Percentiles rank a stretch among this genome's conserved stretches.
Evolutionary conservation across 352 stramenopile genomes (phyloP).

Genomic region (Globisporangium okanoganense): DNA sequence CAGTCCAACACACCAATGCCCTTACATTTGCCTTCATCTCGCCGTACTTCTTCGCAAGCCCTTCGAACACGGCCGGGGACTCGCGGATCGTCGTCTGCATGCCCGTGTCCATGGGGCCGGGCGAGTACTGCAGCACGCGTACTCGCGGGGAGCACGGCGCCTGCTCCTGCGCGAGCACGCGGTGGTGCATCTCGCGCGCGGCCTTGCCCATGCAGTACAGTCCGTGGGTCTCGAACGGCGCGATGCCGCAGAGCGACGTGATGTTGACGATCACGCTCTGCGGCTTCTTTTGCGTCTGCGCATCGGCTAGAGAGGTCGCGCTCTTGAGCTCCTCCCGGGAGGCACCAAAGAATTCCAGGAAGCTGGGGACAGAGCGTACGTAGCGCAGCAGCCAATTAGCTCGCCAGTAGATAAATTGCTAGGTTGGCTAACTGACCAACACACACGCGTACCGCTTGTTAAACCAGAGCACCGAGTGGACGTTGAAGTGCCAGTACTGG

Average conservation of each 20-base stretch:
- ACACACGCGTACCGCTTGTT: constrained; percentile 60
- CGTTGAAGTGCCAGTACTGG: constrained; percentile 77
- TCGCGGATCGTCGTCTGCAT: constrained; percentile 78
- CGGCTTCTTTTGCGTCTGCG: not conserved
- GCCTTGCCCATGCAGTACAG: constrained; percentile 86
- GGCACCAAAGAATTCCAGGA: constrained; percentile 57
- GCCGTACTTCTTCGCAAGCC: constrained; percentile 38
- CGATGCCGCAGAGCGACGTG: constrained; percentile 78
- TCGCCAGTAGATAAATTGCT: not conserved
- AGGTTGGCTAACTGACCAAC: not conserved
- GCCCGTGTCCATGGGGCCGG: constrained; percentile 83
- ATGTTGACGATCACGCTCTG: constrained; percentile 74
- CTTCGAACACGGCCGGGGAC: constrained; percentile 30
- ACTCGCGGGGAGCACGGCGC: constrained; percentile 20
- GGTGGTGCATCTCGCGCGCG: constrained; percentile 84
- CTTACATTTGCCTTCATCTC: constrained; percentile 41
- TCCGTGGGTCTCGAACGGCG: constrained; percentile 74
- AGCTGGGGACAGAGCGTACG: constrained; percentile 25
- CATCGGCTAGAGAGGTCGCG: not conserved
- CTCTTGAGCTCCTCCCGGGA: constrained; percentile 30
- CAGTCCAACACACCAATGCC: not conserved
- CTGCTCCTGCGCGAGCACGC: constrained; percentile 67
- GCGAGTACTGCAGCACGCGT: constrained; percentile 81
- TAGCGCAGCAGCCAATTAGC: too few relatives aligned
- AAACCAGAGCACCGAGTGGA: constrained; percentile 82